Conservation (phyloP, 2,329 filamentous ascomycete genomes). For the Arthroderma uncinatum region DNA sequence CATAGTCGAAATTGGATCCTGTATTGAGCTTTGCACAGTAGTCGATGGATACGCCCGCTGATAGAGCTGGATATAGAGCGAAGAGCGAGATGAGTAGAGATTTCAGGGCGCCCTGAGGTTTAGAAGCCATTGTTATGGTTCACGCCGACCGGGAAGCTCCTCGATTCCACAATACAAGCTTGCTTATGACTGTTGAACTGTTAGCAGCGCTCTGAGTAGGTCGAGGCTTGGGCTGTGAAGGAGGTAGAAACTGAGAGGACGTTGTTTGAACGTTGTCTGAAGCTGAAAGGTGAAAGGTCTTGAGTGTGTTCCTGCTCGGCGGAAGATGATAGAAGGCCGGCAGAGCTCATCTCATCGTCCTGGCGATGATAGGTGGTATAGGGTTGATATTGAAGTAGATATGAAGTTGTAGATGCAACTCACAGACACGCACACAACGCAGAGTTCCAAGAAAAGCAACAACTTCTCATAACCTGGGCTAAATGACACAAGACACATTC, state of each 20-base stretch:
- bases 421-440: background rate
- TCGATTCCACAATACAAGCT: background rate
- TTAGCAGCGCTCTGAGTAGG: background rate
- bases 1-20: constrained; percentile 27
- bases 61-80: constrained; percentile 5
- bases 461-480: constrained; percentile 3
- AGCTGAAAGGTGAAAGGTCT: background rate
- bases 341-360: constrained; percentile 3
- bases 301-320: constrained; percentile 7
- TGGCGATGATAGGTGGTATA: constrained; percentile 6
- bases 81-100: constrained; percentile 3
- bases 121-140: constrained; percentile 1
- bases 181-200: background rate
- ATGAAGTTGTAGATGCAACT: background rate
- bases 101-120: constrained; percentile 6
- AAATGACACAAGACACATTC: constrained; percentile 1
- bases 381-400: background rate
- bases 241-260: constrained; percentile 3
- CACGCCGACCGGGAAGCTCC: background rate
- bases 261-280: background rate
- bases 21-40: constrained; percentile 39
- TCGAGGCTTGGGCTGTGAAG: background rate
- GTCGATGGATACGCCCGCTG: constrained; percentile 20
- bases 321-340: constrained; percentile 3
- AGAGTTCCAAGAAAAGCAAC: background rate